These are phyloP conservation scores for Sporothrix globosa DNA, from an alignment of 2,329 filamentous ascomycete species.

Conservation along the genomic window DNA sequence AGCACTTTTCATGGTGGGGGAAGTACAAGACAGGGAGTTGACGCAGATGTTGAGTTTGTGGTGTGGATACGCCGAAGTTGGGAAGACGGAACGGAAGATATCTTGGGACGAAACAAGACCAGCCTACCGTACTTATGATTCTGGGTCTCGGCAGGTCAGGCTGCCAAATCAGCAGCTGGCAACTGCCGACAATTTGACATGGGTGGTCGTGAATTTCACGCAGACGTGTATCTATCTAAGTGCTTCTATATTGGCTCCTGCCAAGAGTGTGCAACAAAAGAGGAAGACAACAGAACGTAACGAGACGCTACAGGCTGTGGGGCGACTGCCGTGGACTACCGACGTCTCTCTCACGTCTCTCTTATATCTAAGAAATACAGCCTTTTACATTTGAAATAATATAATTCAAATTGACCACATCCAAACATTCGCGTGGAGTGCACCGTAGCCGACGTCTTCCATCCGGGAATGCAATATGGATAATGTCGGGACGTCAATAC, in stretches of 20 bases:
- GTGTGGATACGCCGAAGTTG: background rate
- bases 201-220: background rate
- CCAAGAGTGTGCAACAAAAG: background rate
- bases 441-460: background rate
- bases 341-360: background rate
- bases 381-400: background rate
- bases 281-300: background rate
- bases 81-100: background rate
- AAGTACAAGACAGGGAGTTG: background rate
- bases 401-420: background rate
- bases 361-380: background rate
- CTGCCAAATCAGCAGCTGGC: background rate
- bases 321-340: background rate
- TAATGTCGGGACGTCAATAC: background rate
- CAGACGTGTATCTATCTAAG: background rate
- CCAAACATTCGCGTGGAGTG: background rate
- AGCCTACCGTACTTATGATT: background rate
- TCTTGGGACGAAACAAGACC: background rate
- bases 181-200: background rate
- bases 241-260: background rate
- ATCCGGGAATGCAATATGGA: background rate
- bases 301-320: background rate
- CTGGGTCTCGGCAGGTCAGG: background rate
- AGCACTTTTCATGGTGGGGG: slow-evolving; percentile 14
- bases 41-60: background rate